These are phyloP conservation scores for Zancudomyces culisetae DNA, from an alignment of 371 early-diverging fungal species.

Conservation along the genomic window DNA sequence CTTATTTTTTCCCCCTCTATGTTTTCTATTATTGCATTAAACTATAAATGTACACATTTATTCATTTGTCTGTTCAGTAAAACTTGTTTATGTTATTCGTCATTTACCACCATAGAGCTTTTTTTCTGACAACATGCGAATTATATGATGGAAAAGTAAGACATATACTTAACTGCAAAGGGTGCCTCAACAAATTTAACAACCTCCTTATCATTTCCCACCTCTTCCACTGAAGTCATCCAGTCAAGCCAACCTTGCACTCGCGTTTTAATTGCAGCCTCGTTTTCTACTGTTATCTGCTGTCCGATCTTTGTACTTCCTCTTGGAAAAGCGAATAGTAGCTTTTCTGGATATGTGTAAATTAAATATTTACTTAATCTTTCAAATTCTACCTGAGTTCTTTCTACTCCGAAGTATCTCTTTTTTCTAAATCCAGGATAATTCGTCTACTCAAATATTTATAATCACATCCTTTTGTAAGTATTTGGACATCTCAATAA, in stretches of 20 bases:
- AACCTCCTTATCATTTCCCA: conserved; percentile 28
- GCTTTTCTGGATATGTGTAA: conserved; percentile 28
- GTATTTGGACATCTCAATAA: no score
- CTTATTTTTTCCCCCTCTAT: not conserved
- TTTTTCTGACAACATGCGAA: not conserved
- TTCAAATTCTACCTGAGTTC: conserved; percentile 27
- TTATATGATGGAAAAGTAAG: not conserved
- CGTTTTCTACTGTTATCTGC: conserved; percentile 22
- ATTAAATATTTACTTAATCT: conserved; percentile 22
- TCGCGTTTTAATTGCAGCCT: conserved; percentile 18
- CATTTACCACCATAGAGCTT: not conserved
- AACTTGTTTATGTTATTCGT: no score
- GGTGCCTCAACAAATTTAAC: conserved; percentile 29
- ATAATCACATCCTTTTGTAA: no score
- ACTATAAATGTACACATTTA: no score
- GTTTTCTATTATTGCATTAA: not conserved
- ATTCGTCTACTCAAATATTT: no score
- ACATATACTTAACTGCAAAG: conserved; percentile 22
- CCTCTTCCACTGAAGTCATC: conserved; percentile 21
- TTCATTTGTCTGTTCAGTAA: no score
- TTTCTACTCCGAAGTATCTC: conserved; percentile 23
- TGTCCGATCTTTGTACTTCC: conserved; percentile 16
- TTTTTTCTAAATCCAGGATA: conserved; percentile 21
- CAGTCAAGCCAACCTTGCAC: conserved; percentile 27
- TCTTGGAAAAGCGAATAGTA: conserved; percentile 25